phyloP scores from a whole-genome alignment of 108 stramenopile species.

The Nitzschia sp. region DNA sequence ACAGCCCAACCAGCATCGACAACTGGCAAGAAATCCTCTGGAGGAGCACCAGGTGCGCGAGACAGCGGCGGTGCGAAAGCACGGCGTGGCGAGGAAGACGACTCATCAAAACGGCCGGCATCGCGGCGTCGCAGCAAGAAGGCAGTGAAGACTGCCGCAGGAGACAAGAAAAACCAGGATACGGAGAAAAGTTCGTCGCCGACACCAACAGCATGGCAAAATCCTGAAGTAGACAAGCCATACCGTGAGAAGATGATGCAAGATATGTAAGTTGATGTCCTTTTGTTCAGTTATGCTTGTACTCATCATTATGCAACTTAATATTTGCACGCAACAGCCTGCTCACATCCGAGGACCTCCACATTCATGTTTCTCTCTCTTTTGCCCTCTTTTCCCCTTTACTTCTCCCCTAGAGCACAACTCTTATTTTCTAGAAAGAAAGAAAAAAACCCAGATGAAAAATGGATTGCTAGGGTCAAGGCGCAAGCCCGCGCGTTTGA shows the following conservation, averaged over 20 bases:
- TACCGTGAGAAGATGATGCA: conserved; percentile 27
- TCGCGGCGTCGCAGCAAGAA: background rate
- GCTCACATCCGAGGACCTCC: too few relatives aligned
- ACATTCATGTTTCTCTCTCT: too few relatives aligned
- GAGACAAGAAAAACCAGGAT: background rate
- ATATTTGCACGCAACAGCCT: background rate
- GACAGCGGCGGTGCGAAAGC: background rate
- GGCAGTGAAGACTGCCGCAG: too few relatives aligned
- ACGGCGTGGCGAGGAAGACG: background rate
- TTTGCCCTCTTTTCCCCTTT: background rate
- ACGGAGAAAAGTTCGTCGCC: background rate
- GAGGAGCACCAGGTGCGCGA: background rate
- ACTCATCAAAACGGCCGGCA: background rate
- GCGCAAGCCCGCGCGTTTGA: conserved; percentile 37
- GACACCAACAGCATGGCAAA: conserved; percentile 19
- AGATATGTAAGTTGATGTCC: conserved; percentile 35
- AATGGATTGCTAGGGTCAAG: conserved; percentile 29
- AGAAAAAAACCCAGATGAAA: conserved; percentile 4
- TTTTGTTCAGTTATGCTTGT: too few relatives aligned
- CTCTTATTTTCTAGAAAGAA: conserved; percentile 31
- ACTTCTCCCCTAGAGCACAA: conserved; percentile 15
- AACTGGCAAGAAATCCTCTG: background rate
- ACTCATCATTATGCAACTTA: background rate
- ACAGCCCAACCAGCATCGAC: background rate
- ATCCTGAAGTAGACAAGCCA: conserved; percentile 18